Evolutionary conservation across 2,329 filamentous ascomycete species (phyloP).

Genomic region (Tolypocladium cylindrosporum): DNA sequence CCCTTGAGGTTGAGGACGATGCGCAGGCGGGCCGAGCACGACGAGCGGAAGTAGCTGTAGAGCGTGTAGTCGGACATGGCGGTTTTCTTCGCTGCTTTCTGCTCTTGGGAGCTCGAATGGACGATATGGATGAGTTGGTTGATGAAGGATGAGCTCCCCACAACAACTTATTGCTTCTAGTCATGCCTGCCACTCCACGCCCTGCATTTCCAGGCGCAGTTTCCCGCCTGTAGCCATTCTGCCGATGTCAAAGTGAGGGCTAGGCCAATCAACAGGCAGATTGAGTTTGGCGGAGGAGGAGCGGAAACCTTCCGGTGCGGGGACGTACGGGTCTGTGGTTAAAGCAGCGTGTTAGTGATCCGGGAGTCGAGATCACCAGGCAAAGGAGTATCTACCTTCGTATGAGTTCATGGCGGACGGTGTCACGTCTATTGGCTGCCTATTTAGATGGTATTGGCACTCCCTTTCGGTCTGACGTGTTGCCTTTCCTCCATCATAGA

Average conservation of each 20-base stretch:
- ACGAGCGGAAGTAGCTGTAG: conserved; percentile 53
- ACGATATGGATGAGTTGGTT: background rate
- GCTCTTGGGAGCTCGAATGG: background rate
- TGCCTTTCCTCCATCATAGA: no score
- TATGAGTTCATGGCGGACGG: no score
- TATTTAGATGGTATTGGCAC: no score
- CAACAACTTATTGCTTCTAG: background rate
- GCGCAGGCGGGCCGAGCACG: conserved; percentile 50
- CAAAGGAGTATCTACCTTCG: no score
- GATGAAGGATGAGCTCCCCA: background rate
- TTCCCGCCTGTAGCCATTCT: background rate
- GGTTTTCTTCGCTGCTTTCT: background rate
- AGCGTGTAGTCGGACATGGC: conserved; percentile 27
- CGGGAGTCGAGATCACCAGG: no score
- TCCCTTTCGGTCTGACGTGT: no score
- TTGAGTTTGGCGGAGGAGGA: background rate
- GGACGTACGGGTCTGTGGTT: background rate
- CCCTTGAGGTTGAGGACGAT: conserved; percentile 48
- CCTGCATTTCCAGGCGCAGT: background rate
- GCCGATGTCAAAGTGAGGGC: background rate
- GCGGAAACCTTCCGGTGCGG: background rate
- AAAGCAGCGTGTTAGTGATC: no score
- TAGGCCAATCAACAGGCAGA: background rate
- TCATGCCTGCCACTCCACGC: background rate
- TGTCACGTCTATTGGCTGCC: no score